phyloP scores from a whole-genome alignment of 1,284 basidiomycete species.

The Fomitopsis schrenkii region DNA sequence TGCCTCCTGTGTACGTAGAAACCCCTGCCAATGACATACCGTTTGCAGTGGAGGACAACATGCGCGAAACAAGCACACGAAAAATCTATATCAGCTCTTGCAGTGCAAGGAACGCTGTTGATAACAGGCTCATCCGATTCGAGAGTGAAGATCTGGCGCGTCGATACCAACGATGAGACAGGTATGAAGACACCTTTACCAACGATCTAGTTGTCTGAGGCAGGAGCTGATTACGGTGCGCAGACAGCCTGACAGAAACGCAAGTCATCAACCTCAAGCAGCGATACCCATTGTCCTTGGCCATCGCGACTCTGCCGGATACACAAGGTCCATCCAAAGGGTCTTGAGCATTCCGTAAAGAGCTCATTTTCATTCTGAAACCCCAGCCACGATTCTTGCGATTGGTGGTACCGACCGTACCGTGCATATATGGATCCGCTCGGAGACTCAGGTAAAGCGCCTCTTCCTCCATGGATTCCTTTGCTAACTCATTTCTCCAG shows the following conservation, averaged over 20 bases:
- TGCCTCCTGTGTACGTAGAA: constrained; percentile 13
- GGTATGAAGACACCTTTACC: constrained; percentile 23
- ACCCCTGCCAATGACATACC: constrained; percentile 12
- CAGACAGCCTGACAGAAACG: constrained; percentile 41
- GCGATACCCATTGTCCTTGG: constrained; percentile 73
- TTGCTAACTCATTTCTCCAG: constrained; percentile 28
- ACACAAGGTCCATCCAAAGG: constrained; percentile 48
- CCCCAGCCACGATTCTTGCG: constrained; percentile 67
- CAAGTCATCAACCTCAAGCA: constrained; percentile 68
- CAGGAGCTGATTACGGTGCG: background rate
- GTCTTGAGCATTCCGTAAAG: background rate
- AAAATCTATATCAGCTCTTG: constrained; percentile 66
- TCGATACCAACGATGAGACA: constrained; percentile 27
- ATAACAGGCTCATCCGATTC: constrained; percentile 82
- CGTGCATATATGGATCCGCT: constrained; percentile 73
- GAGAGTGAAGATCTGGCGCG: constrained; percentile 67
- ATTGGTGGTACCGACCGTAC: constrained; percentile 73
- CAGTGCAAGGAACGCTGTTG: constrained; percentile 42
- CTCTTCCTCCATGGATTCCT: background rate
- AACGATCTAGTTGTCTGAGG: background rate
- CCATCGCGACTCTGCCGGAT: constrained; percentile 58
- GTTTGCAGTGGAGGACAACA: constrained; percentile 49
- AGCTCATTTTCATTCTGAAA: background rate
- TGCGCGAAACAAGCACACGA: constrained; percentile 55
- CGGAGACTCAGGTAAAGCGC: constrained; percentile 45